phyloP scores from a whole-genome alignment of 1,284 basidiomycete species.

The Trichosporon inkin region DNA sequence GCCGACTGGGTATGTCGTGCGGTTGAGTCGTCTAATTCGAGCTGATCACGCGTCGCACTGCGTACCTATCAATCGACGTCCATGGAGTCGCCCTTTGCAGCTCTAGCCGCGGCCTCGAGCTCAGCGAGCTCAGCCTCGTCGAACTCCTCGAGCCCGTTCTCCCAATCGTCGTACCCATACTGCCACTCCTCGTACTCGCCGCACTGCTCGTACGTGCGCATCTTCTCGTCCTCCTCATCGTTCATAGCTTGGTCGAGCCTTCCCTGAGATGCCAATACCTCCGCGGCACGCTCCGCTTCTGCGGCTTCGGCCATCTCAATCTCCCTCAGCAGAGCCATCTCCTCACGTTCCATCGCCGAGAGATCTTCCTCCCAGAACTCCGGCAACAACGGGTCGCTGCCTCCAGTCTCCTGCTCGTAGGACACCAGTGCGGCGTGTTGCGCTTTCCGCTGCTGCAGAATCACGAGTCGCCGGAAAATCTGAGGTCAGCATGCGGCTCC shows the following conservation, averaged over 20 bases:
- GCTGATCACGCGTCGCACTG: no score
- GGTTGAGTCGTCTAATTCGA: no score
- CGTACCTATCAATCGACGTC: no score
- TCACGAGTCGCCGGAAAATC: conserved; percentile 45
- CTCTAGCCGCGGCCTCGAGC: no score
- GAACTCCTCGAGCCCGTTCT: background rate
- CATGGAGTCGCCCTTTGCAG: no score
- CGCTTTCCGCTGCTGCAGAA: conserved; percentile 36
- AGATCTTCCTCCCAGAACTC: conserved; percentile 43
- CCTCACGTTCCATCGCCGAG: conserved; percentile 23
- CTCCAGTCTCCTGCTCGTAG: conserved; percentile 38
- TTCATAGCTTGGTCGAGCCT: background rate
- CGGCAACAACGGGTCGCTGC: conserved; percentile 34
- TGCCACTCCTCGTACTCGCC: conserved; percentile 1
- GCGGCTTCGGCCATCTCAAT: conserved; percentile 5
- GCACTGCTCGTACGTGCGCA: background rate
- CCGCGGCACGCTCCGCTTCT: background rate
- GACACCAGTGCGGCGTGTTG: conserved; percentile 31
- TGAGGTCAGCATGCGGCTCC: conserved; percentile 14
- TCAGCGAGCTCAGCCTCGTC: background rate
- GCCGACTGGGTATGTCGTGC: no score
- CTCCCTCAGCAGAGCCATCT: conserved; percentile 12
- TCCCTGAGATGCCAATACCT: background rate
- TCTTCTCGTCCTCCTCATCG: background rate
- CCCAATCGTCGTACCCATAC: conserved; percentile 1